Conservation (phyloP, 805 yeast genomes). For the Komagataella mondaviorum region DNA sequence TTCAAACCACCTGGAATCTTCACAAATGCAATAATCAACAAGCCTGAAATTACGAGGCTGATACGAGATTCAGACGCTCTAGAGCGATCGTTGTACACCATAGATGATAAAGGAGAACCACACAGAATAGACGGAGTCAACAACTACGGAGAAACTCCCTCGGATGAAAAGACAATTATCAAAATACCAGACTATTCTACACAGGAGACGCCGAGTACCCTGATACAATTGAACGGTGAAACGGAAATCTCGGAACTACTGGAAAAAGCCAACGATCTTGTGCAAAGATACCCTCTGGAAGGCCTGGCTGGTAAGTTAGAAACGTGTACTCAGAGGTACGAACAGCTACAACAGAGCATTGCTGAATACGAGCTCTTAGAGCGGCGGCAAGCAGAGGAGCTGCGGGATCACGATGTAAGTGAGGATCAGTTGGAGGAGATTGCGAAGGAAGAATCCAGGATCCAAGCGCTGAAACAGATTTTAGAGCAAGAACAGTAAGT, state of each 20-base stretch:
- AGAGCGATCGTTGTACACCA: conserved; percentile 36
- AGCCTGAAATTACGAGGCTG: conserved; percentile 40
- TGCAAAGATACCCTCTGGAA: conserved; percentile 22
- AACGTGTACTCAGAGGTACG: conserved; percentile 18
- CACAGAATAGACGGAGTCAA: conserved; percentile 38
- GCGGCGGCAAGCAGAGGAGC: conserved; percentile 20
- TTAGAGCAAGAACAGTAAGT: neutral
- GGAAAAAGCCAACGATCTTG: conserved; percentile 22
- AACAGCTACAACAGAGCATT: conserved; percentile 22
- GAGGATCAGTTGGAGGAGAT: neutral
- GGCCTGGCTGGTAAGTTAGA: conserved; percentile 17
- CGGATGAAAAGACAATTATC: conserved; percentile 1
- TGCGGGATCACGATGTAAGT: neutral
- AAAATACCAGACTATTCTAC: conserved; percentile 2
- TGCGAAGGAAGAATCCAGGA: neutral
- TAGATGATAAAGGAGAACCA: conserved; percentile 22
- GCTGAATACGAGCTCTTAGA: conserved; percentile 26
- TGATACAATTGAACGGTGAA: conserved; percentile 16
- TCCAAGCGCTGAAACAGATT: neutral
- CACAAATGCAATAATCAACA: conserved; percentile 44
- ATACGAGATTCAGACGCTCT: conserved; percentile 43
- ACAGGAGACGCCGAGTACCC: conserved; percentile 15
- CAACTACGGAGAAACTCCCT: conserved; percentile 15
- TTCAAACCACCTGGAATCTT: conserved; percentile 50
- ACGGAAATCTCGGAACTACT: conserved; percentile 30